phyloP scores from a whole-genome alignment of 176 grass and related monocot species.

The Thinopyrum elongatum region DNA sequence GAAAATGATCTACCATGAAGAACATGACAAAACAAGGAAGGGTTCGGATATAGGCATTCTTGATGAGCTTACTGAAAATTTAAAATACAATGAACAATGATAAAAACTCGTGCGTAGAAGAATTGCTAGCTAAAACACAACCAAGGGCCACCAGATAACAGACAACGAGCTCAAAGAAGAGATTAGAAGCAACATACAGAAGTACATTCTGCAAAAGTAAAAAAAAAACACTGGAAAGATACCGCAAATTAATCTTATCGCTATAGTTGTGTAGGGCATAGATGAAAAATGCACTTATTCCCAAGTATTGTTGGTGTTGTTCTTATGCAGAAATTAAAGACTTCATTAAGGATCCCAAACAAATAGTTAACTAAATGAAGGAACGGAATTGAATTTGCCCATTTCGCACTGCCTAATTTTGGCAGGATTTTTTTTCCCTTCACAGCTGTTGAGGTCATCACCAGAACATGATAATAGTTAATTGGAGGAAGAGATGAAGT shows the following conservation, averaged over 20 bases:
- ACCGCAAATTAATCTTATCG: not conserved
- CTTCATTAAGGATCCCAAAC: not conserved
- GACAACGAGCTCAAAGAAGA: not conserved
- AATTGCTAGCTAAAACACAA: not conserved
- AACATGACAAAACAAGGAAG: not conserved
- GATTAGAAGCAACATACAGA: not conserved
- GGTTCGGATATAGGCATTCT: not conserved
- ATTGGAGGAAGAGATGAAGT: not conserved
- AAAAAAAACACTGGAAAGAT: not conserved
- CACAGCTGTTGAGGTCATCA: not conserved
- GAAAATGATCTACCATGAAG: not conserved
- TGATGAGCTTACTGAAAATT: not conserved
- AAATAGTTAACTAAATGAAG: not conserved
- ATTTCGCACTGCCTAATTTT: not conserved
- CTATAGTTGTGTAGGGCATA: not conserved
- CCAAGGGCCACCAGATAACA: not conserved
- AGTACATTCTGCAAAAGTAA: not conserved
- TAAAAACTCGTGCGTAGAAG: not conserved
- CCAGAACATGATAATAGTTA: not conserved
- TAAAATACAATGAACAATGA: not conserved
- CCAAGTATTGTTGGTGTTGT: not conserved
- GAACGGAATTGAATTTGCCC: not conserved
- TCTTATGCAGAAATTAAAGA: not conserved
- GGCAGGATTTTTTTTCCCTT: not conserved
- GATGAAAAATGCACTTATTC: not conserved